Percentiles rank a stretch among this genome's conserved stretches.
These are phyloP conservation scores for Punctularia strigosozonata DNA, from an alignment of 768 basidiomycete species.

Conservation along the genomic window DNA sequence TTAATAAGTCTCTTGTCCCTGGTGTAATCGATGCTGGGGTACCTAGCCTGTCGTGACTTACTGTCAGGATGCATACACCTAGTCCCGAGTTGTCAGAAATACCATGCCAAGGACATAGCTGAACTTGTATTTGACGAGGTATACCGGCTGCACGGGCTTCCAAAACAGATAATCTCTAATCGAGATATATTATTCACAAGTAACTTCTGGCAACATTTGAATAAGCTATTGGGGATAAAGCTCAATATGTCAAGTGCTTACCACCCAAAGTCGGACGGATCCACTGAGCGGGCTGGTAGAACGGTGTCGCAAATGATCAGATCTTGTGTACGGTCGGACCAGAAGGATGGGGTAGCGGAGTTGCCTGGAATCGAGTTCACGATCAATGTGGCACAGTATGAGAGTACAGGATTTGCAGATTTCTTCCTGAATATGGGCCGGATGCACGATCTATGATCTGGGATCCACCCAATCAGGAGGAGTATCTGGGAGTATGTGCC, in stretches of 20 bases:
- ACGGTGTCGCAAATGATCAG: conserved; percentile 22
- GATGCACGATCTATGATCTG: conserved; percentile 21
- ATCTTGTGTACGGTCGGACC: too few species aligned
- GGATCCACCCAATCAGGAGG: conserved; percentile 4
- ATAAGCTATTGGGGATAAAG: conserved; percentile 17
- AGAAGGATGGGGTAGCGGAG: conserved; percentile 20
- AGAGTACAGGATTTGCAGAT: conserved; percentile 22
- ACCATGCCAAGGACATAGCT: conserved; percentile 21
- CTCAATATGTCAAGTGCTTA: conserved; percentile 26
- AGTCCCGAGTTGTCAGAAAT: conserved; percentile 17
- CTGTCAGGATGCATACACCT: too few species aligned
- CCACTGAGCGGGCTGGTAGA: conserved; percentile 23
- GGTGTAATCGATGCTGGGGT: too few species aligned
- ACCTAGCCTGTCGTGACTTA: too few species aligned
- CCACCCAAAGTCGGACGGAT: conserved; percentile 31
- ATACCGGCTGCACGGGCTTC: conserved; percentile 27
- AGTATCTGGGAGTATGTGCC: conserved; percentile 16
- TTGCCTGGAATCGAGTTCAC: conserved; percentile 26
- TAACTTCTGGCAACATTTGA: conserved; percentile 26
- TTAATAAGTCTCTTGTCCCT: too few species aligned
- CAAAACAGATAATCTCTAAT: conserved; percentile 25
- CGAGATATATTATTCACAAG: conserved; percentile 30
- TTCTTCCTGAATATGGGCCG: conserved; percentile 24
- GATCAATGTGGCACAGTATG: conserved; percentile 21
- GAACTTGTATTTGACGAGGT: conserved; percentile 23